Conservation (phyloP, 306 rosid species). For the Citrullus amarus region DNA sequence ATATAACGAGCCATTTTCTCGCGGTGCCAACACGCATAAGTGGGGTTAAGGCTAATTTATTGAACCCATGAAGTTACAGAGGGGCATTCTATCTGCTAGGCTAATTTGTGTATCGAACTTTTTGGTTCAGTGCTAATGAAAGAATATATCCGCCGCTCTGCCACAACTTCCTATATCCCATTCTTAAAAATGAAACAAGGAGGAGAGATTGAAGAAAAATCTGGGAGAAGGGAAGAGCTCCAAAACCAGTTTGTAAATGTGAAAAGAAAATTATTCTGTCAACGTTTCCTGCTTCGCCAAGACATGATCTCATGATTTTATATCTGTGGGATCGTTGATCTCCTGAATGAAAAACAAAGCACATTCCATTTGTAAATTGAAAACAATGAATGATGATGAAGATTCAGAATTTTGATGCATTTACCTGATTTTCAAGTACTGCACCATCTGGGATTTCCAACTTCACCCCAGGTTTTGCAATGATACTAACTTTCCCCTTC, state of each 20-base stretch:
- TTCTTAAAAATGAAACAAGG: background rate
- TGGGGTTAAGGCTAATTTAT: background rate
- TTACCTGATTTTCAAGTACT: slow-evolving; percentile 52
- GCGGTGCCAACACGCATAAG: background rate
- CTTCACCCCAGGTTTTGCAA: slow-evolving; percentile 47
- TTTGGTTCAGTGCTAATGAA: background rate
- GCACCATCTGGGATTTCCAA: slow-evolving; percentile 62
- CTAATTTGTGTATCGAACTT: background rate
- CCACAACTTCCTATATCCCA: background rate
- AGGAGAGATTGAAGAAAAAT: background rate
- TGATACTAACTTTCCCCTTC: slow-evolving; percentile 52
- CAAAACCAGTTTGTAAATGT: background rate
- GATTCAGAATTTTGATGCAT: background rate
- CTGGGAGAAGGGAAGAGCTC: background rate
- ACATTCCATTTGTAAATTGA: background rate
- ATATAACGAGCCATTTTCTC: background rate
- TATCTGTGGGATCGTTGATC: slow-evolving; percentile 31
- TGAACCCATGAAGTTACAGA: background rate
- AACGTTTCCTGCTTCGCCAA: background rate
- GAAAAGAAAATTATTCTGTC: background rate
- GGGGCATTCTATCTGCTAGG: background rate
- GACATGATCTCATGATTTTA: slow-evolving; percentile 12
- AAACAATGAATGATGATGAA: background rate
- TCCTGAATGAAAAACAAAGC: slow-evolving; percentile 26
- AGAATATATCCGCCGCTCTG: background rate